Evolutionary conservation across 805 yeast species (phyloP).

Genomic region (Yarrowia yakushimensis): DNA sequence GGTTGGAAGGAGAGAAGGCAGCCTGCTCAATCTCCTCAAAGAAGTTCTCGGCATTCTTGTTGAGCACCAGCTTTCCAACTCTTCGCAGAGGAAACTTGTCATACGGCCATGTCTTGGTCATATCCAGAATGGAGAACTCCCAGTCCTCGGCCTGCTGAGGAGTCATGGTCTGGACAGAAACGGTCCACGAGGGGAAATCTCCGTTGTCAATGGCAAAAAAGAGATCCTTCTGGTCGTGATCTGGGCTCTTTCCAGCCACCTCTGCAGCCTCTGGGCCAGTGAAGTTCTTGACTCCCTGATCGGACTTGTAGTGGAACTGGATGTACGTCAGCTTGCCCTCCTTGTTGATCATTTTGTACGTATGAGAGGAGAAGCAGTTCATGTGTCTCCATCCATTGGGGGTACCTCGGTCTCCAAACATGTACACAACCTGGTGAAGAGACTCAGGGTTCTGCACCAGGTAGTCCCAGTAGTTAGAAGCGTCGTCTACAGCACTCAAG

Average conservation of each 20-base stretch:
- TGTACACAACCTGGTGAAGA: conserved; percentile 65
- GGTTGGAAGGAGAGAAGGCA: conserved; percentile 80
- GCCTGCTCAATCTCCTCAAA: conserved; percentile 86
- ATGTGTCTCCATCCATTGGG: conserved; percentile 71
- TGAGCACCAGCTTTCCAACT: conserved; percentile 73
- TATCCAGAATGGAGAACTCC: conserved; percentile 80
- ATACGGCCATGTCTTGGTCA: conserved; percentile 93
- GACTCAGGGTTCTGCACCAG: conserved; percentile 70
- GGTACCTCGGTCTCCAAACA: conserved; percentile 80
- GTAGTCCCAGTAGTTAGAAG: conserved; percentile 84
- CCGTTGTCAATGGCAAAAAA: conserved; percentile 75
- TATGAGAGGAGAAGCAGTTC: conserved; percentile 84
- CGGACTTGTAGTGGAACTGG: conserved; percentile 68
- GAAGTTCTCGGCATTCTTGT: conserved; percentile 81
- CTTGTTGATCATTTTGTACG: conserved; percentile 67
- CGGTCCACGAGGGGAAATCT: conserved; percentile 79
- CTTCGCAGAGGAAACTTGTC: conserved; percentile 78
- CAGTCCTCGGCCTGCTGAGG: conserved; percentile 69
- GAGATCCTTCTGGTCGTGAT: conserved; percentile 74
- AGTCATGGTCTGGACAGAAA: conserved; percentile 82
- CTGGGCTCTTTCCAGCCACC: conserved; percentile 70
- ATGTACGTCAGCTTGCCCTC: conserved; percentile 76
- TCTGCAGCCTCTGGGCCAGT: conserved; percentile 40
- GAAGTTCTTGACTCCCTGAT: conserved; percentile 55
- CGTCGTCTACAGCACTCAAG: conserved; percentile 52